These are phyloP conservation scores for Trichomonas gallinae DNA, from an alignment of 208 protist genomes.

Conservation along the genomic window DNA sequence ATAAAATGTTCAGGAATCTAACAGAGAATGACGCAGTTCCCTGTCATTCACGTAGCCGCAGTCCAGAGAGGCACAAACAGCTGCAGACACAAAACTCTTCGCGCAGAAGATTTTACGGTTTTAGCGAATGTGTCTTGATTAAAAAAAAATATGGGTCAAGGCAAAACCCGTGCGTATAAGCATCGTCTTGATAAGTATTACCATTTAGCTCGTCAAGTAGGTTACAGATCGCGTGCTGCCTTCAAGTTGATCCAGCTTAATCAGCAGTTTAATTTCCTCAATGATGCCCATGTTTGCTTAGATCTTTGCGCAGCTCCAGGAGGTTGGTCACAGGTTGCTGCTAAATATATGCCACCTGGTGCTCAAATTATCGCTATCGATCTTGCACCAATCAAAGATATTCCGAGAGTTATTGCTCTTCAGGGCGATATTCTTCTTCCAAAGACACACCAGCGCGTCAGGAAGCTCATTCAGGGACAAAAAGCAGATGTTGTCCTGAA, in stretches of 20 bases:
- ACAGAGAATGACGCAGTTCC: too few species aligned
- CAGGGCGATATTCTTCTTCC: conserved; percentile 91
- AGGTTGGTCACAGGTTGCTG: conserved; percentile 50
- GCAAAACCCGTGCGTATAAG: conserved; percentile 20
- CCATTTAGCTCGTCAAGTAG: background rate
- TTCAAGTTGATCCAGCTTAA: conserved; percentile 99
- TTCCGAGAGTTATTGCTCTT: conserved; percentile 66
- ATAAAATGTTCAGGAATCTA: too few species aligned
- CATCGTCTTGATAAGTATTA: conserved; percentile 16
- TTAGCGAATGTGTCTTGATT: background rate
- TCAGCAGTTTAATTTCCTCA: conserved; percentile 93
- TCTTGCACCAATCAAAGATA: conserved; percentile 78
- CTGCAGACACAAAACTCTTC: too few species aligned
- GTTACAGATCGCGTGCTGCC: conserved; percentile 67
- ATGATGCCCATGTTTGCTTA: conserved; percentile 54
- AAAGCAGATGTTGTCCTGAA: conserved; percentile 75
- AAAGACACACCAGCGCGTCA: conserved; percentile 73
- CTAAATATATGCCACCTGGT: conserved; percentile 82
- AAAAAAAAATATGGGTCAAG: background rate
- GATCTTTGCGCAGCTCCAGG: conserved; percentile 54
- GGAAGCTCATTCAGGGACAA: conserved; percentile 72
- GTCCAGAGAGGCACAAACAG: too few species aligned
- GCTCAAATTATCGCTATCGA: conserved; percentile 78
- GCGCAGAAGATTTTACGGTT: background rate
- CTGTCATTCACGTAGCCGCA: too few species aligned